Conservation (phyloP, 371 early-diverging fungal genomes). For the Funneliformis caledonium region DNA sequence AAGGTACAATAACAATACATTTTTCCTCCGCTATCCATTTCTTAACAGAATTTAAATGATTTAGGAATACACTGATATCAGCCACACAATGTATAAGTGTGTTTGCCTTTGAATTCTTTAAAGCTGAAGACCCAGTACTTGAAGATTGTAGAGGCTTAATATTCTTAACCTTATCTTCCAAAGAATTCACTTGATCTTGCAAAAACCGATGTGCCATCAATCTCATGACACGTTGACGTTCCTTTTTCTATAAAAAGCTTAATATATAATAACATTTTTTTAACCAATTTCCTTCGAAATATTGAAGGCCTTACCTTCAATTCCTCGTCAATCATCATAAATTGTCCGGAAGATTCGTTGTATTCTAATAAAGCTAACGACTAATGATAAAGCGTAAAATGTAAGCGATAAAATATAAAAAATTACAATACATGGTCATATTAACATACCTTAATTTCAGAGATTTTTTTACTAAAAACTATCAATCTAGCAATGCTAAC, state of each 20-base stretch:
- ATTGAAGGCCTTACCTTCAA: conserved; percentile 51
- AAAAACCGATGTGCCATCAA: conserved; percentile 68
- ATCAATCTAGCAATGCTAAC: conserved; percentile 31
- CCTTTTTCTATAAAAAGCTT: conserved; percentile 50
- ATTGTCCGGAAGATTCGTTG: conserved; percentile 55
- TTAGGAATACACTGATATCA: conserved; percentile 59
- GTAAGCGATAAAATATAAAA: background rate
- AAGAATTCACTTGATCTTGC: conserved; percentile 63
- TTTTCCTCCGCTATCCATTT: conserved; percentile 49
- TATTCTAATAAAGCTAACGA: conserved; percentile 59
- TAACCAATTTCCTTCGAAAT: background rate
- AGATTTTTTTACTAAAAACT: conserved; percentile 20
- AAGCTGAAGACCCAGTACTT: background rate
- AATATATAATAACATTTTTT: background rate
- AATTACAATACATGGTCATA: background rate
- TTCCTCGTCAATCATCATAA: conserved; percentile 61
- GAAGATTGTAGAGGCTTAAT: background rate
- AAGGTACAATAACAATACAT: conserved; percentile 62
- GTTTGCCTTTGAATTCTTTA: background rate
- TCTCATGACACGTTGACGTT: conserved; percentile 62
- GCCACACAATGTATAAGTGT: conserved; percentile 49
- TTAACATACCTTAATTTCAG: conserved; percentile 23
- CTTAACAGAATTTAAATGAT: conserved; percentile 57
- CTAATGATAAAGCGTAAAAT: conserved; percentile 41
- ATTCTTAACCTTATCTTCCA: conserved; percentile 57